Evolutionary conservation across 108 stramenopile genomes (phyloP), one percentile per base, ranked within the genome.

Genomic region (Aurantiochytrium sp.): DNA sequence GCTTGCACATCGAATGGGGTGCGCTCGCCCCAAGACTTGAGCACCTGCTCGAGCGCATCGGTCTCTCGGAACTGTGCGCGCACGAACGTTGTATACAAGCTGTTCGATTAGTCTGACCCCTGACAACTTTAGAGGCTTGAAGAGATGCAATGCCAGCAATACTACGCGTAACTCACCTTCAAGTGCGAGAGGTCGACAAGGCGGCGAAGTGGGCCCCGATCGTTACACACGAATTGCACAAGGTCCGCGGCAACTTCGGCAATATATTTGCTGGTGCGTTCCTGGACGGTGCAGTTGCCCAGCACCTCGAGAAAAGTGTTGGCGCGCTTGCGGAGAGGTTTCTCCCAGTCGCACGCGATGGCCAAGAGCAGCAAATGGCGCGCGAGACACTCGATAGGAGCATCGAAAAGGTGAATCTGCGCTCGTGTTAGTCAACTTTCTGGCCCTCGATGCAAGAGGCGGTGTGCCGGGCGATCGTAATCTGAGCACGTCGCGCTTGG

Each of bases 281-380:
- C 91, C 68, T 92, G 90, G 15, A 94, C 55, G 8, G 87, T 17
- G 48, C 55, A 52, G 65, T 95, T 94, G 24, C 95, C 95, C 59
- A 90, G 94, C n/a, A 94, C 86, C 69, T 95, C 95, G 52, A 95
- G 90, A 65, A 92, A 94, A 1, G 87, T 53, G 65, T 54, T 86
- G n/a, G 88, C 91, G 4, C 94, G 90, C 87, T 93, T 93, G n/a
- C 91, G 87, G 24, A 94, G 68, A 2, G 95, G 95, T 34, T 94
- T 45, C 55, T 89, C 87, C 91, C 91, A 93, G 86, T 95, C 95
- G 8, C 68, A 81, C 2, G 92, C 68, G 42, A 92, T 69, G 17
- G 55, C 39, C 30, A 95, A 55, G 27, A 94, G 90, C 1, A 94
- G 81, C 1, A 95, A 52, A 68, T 94, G 90, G 31, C 95, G 93